These are phyloP conservation scores for Aphanoascus verrucosus DNA, from an alignment of 2,329 filamentous ascomycete genomes.

Conservation along the genomic window DNA sequence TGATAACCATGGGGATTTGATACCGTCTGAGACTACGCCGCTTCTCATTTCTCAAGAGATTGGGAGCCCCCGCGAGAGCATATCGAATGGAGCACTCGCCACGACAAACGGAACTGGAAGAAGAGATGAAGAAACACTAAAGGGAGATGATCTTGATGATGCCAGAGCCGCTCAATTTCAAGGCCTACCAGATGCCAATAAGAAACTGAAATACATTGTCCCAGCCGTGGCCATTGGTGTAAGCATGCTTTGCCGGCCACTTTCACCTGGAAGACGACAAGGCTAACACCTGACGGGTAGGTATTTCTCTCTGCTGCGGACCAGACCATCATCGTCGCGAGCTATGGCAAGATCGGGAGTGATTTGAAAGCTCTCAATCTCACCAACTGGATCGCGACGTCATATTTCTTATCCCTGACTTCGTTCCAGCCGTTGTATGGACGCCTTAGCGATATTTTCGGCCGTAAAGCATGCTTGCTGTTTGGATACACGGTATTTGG, in stretches of 20 bases:
- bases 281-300: constrained; percentile 29
- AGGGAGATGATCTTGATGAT: constrained; percentile 27
- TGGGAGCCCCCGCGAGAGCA: constrained; percentile 11
- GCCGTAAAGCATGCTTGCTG: constrained; percentile 54
- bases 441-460: constrained; percentile 60
- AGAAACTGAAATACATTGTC: constrained; percentile 47
- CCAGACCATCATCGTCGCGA: constrained; percentile 66
- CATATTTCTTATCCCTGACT: constrained; percentile 61
- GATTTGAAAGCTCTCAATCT: constrained; percentile 63
- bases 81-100: constrained; percentile 14
- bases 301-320: constrained; percentile 63
- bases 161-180: constrained; percentile 29
- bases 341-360: constrained; percentile 66
- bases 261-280: constrained; percentile 9
- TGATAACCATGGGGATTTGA: background rate
- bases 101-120: constrained; percentile 15
- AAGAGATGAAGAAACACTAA: constrained; percentile 15
- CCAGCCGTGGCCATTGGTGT: constrained; percentile 54
- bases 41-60: constrained; percentile 31
- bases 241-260: constrained; percentile 21
- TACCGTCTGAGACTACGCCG: constrained; percentile 35
- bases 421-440: constrained; percentile 67
- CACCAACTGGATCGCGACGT: constrained; percentile 64
- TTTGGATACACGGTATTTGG: constrained; percentile 56
- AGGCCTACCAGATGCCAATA: constrained; percentile 40